These are phyloP conservation scores for Blumeriella jaapii DNA, from an alignment of 2,329 filamentous ascomycete species.

Conservation along the genomic window DNA sequence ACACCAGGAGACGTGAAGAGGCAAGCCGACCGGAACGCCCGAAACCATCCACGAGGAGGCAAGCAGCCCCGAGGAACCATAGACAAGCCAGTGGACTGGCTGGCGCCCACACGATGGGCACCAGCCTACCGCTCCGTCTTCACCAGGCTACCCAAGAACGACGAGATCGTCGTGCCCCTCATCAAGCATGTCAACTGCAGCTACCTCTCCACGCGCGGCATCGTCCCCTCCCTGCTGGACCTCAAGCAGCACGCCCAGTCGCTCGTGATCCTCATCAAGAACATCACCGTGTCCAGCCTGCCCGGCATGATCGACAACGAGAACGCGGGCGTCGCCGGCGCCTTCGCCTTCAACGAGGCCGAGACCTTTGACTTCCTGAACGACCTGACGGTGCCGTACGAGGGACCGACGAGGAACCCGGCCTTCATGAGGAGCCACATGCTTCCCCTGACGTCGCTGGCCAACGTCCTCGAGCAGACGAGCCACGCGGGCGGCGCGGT, in stretches of 20 bases:
- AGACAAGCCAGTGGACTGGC: neutral
- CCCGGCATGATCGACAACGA: slow-evolving; percentile 20
- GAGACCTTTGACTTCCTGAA: slow-evolving; percentile 48
- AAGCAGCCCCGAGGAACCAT: neutral
- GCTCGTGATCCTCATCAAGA: slow-evolving; percentile 40
- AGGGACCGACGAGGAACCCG: slow-evolving; percentile 29
- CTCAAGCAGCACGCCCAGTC: slow-evolving; percentile 50
- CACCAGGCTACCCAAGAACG: slow-evolving; percentile 2
- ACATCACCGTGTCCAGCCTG: slow-evolving; percentile 32
- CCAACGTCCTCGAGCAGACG: slow-evolving; percentile 17
- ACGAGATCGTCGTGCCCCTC: neutral
- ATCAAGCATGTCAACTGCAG: slow-evolving; percentile 41
- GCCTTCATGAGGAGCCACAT: slow-evolving; percentile 14
- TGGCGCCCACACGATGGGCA: slow-evolving; percentile 8
- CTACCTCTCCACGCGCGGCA: slow-evolving; percentile 42
- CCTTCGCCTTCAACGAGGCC: slow-evolving; percentile 28
- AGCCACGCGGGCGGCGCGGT: neutral
- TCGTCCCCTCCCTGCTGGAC: slow-evolving; percentile 41
- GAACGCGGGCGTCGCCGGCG: slow-evolving; percentile 5
- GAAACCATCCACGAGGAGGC: no score
- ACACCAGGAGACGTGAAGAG: no score
- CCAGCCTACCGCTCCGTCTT: slow-evolving; percentile 12
- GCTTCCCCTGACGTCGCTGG: slow-evolving; percentile 18
- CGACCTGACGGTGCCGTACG: slow-evolving; percentile 38
- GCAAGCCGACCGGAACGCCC: no score